These are phyloP conservation scores for Trapa bicornis DNA, from an alignment of 345 rosid species.

Conservation along the genomic window DNA sequence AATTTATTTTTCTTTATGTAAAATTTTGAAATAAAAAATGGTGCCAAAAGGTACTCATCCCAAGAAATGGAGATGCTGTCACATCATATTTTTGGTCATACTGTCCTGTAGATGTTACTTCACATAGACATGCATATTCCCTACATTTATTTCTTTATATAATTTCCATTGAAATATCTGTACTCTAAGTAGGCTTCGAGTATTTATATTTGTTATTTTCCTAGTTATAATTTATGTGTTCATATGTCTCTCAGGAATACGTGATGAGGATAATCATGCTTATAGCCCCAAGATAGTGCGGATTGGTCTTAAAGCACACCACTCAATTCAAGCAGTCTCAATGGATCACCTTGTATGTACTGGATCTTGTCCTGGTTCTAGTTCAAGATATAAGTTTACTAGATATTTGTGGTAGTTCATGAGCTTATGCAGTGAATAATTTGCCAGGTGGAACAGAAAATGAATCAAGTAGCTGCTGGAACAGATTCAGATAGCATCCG, in stretches of 20 bases:
- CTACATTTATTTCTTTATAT: not conserved
- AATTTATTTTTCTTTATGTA: no score
- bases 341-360: conserved; percentile 80
- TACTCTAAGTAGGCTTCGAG: not conserved
- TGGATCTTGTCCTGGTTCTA: not conserved
- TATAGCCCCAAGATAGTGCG: conserved; percentile 86
- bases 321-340: conserved; percentile 66
- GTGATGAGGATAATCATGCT: conserved; percentile 55
- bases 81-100: not conserved
- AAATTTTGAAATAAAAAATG: not conserved
- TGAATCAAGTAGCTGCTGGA: conserved; percentile 56
- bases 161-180: not conserved
- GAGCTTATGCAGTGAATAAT: conserved; percentile 3
- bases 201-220: not conserved
- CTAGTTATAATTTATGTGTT: conserved; percentile 6
- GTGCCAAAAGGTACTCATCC: not conserved
- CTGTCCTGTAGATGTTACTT: not conserved
- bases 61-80: not conserved
- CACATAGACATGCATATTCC: not conserved
- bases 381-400: not conserved
- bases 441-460: conserved; percentile 76
- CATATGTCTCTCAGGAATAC: conserved; percentile 42
- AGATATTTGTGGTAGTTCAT: not conserved
- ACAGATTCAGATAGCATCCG: conserved; percentile 62
- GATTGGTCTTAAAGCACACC: conserved; percentile 92